These are phyloP conservation scores for Pythium dissimile DNA, from an alignment of 352 stramenopile species.

Conservation along the genomic window DNA sequence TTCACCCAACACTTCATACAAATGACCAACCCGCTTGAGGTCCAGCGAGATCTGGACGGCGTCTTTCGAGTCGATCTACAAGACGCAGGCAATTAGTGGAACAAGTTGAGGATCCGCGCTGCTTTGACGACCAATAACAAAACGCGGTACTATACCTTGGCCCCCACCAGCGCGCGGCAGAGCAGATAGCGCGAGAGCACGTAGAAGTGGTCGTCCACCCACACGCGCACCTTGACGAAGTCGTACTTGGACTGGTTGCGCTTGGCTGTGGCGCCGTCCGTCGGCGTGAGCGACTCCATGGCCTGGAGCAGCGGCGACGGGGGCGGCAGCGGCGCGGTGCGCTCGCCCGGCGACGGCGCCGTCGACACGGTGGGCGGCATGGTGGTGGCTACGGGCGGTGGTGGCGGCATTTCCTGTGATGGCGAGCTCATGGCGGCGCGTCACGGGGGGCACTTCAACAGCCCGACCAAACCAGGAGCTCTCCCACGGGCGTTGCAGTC, in stretches of 20 bases:
- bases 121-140: too few relatives aligned
- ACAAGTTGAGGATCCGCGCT: too few relatives aligned
- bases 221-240: conserved; percentile 88
- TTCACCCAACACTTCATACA: neutral
- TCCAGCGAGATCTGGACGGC: conserved; percentile 87
- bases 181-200: conserved; percentile 85
- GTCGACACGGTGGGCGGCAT: conserved; percentile 6
- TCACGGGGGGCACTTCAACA: neutral
- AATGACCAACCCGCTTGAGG: conserved; percentile 65
- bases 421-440: neutral
- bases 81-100: too few relatives aligned
- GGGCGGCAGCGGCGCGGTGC: conserved; percentile 24
- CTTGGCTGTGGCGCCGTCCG: conserved; percentile 52
- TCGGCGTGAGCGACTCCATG: conserved; percentile 36
- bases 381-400: neutral
- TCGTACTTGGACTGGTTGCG: conserved; percentile 90
- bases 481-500: too few relatives aligned
- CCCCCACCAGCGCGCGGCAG: conserved; percentile 78
- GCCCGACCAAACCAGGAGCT: too few relatives aligned
- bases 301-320: conserved; percentile 30
- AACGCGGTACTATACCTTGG: too few relatives aligned
- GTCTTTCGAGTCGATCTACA: conserved; percentile 78
- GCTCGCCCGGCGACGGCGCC: neutral
- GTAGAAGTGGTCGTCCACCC: conserved; percentile 88
- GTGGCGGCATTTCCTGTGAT: neutral